Conservation (phyloP, 768 basidiomycete genomes). For the Tricholoma sp. region DNA sequence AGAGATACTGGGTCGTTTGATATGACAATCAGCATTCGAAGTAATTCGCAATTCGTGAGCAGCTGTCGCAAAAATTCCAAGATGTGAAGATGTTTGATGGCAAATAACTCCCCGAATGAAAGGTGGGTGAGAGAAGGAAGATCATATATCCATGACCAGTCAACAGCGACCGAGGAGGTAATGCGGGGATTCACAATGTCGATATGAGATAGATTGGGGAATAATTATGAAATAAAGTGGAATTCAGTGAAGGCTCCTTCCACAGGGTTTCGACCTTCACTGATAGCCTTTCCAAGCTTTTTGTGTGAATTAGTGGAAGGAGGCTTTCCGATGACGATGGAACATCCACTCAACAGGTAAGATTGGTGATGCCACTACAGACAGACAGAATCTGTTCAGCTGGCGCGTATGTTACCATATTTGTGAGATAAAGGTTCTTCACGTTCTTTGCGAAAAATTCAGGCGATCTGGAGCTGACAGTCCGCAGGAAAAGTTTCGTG, state of each 20-base stretch:
- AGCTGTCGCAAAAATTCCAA: conserved; percentile 16
- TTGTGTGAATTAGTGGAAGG: background rate
- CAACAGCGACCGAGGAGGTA: conserved; percentile 9
- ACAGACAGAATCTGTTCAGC: conserved; percentile 18
- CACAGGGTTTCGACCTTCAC: conserved; percentile 17
- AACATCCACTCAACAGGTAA: conserved; percentile 23
- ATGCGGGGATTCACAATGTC: conserved; percentile 24
- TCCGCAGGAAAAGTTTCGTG: conserved; percentile 22
- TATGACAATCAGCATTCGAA: conserved; percentile 22
- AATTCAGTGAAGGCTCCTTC: background rate
- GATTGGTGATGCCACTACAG: conserved; percentile 19
- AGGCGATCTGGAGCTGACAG: conserved; percentile 20
- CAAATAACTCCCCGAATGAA: conserved; percentile 22
- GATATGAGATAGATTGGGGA: conserved; percentile 22
- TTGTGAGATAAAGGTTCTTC: conserved; percentile 22
- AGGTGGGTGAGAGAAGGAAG: conserved; percentile 29
- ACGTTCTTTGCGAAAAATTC: conserved; percentile 24
- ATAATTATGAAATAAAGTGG: conserved; percentile 8
- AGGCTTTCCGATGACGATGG: background rate
- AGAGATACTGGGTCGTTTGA: conserved; percentile 17
- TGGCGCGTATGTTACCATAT: conserved; percentile 13
- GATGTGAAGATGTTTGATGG: conserved; percentile 10
- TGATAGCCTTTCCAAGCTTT: conserved; percentile 13
- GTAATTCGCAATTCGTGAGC: conserved; percentile 10
- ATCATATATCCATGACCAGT: conserved; percentile 19